Conservation (phyloP, 352 stramenopile species). For the Pythium phragmitis region DNA sequence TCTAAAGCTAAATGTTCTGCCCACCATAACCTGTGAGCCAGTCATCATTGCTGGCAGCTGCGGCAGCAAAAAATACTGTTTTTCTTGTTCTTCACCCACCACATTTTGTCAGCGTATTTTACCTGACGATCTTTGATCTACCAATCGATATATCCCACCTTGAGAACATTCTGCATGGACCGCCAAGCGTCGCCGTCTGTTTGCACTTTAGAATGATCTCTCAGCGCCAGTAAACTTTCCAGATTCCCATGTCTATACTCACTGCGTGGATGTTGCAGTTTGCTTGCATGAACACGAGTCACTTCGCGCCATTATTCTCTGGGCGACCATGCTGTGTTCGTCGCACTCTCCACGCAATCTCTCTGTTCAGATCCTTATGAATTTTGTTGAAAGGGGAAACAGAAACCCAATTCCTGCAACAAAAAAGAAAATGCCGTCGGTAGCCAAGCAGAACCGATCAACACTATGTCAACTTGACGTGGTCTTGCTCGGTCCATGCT, state of each 20-base stretch:
- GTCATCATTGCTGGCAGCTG: conserved; percentile 5
- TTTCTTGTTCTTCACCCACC: conserved; percentile 14
- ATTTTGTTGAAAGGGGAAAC: background rate
- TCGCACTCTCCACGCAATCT: too few species aligned
- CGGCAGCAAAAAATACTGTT: conserved; percentile 3
- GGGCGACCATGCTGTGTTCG: conserved; percentile 4
- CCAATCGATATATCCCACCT: conserved; percentile 15
- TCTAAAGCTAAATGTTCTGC: too few species aligned
- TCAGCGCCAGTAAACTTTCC: conserved; percentile 4
- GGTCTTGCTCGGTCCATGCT: background rate
- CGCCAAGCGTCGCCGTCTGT: conserved; percentile 17
- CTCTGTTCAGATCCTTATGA: background rate
- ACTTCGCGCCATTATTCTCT: background rate
- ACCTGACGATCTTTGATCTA: conserved; percentile 1
- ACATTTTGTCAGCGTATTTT: background rate
- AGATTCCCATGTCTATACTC: background rate
- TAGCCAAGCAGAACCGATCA: too few species aligned
- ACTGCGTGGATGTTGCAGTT: conserved; percentile 9
- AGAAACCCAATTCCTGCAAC: too few species aligned
- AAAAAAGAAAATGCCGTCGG: too few species aligned
- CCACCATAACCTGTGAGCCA: conserved; percentile 1
- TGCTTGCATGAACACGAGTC: conserved; percentile 5
- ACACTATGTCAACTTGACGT: too few species aligned
- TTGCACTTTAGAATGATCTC: conserved; percentile 3
- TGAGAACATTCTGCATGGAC: conserved; percentile 13